Percentiles rank a stretch among this genome's conserved stretches.
Evolutionary conservation across 1,284 basidiomycete genomes (phyloP).

Genomic region (Ganoderma lingzhi): DNA sequence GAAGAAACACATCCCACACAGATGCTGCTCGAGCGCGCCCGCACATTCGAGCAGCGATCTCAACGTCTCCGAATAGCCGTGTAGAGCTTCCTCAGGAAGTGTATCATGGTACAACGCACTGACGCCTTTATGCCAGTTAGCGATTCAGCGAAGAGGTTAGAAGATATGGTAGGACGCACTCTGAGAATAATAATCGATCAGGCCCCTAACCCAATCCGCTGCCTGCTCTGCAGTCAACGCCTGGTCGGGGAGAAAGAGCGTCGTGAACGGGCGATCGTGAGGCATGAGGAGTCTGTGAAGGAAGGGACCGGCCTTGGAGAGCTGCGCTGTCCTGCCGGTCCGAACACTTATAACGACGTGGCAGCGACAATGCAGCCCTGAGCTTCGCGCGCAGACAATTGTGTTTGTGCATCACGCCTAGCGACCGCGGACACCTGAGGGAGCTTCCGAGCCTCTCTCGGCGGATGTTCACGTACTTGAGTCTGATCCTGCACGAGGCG

Average conservation of each 20-base stretch:
- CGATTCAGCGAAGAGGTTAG: neutral
- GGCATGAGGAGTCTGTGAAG: slow-evolving; percentile 25
- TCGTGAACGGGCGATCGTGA: slow-evolving; percentile 13
- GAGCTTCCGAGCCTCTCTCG: slow-evolving; percentile 6
- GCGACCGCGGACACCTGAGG: slow-evolving; percentile 12
- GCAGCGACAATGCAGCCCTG: slow-evolving; percentile 18
- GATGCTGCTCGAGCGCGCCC: slow-evolving; percentile 23
- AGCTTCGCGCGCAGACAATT: slow-evolving; percentile 26
- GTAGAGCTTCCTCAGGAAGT: neutral
- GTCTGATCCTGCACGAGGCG: neutral
- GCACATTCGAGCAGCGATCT: slow-evolving; percentile 15
- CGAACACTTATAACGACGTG: slow-evolving; percentile 23
- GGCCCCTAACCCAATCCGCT: slow-evolving; percentile 18
- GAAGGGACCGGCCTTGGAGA: slow-evolving; percentile 30
- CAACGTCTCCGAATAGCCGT: slow-evolving; percentile 3
- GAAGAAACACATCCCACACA: slow-evolving; percentile 15
- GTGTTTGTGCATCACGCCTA: slow-evolving; percentile 11
- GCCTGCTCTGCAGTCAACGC: slow-evolving; percentile 29
- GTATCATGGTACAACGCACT: slow-evolving; percentile 3
- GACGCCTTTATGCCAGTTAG: neutral
- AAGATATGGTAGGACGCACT: slow-evolving; percentile 17
- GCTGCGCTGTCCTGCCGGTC: slow-evolving; percentile 6
- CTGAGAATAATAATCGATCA: slow-evolving; percentile 5
- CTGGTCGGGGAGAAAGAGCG: slow-evolving; percentile 19
- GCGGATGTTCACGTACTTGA: neutral